Conservation (phyloP, 495 filamentous ascomycete genomes). For the Xylaria telfairii region DNA sequence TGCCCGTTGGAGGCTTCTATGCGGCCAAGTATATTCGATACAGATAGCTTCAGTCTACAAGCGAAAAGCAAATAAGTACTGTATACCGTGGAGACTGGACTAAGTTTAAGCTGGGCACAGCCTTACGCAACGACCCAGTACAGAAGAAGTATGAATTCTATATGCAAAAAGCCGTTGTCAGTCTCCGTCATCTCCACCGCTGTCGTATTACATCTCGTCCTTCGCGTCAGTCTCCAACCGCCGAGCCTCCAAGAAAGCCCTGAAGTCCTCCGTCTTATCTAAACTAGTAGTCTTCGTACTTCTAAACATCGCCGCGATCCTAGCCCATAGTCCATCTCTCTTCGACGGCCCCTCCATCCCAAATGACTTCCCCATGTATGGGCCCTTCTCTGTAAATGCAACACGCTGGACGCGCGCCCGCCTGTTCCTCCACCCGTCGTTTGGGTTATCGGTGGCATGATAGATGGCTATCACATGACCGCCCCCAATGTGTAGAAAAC, state of each 20-base stretch:
- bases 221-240: not conserved
- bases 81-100: no score
- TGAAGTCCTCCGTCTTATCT: slow-evolving; percentile 27
- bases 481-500: slow-evolving; percentile 30
- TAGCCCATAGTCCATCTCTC: slow-evolving; percentile 13
- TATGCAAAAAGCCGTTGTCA: not conserved
- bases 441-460: slow-evolving; percentile 38
- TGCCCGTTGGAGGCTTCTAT: not conserved
- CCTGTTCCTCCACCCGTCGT: slow-evolving; percentile 40
- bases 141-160: not conserved
- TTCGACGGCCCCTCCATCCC: slow-evolving; percentile 19
- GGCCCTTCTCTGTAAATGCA: slow-evolving; percentile 34
- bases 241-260: slow-evolving; percentile 29
- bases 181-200: not conserved
- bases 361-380: slow-evolving; percentile 39
- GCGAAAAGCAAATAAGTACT: not conserved
- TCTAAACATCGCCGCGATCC: slow-evolving; percentile 25
- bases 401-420: slow-evolving; percentile 37
- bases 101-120: not conserved
- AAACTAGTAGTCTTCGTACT: slow-evolving; percentile 19
- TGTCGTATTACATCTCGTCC: not conserved
- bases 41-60: not conserved
- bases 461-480: slow-evolving; percentile 38
- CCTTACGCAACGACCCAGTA: not conserved
- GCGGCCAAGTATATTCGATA: not conserved